Conservation (phyloP, 495 filamentous ascomycete genomes). For the Pyrenopolyporus hunteri region DNA sequence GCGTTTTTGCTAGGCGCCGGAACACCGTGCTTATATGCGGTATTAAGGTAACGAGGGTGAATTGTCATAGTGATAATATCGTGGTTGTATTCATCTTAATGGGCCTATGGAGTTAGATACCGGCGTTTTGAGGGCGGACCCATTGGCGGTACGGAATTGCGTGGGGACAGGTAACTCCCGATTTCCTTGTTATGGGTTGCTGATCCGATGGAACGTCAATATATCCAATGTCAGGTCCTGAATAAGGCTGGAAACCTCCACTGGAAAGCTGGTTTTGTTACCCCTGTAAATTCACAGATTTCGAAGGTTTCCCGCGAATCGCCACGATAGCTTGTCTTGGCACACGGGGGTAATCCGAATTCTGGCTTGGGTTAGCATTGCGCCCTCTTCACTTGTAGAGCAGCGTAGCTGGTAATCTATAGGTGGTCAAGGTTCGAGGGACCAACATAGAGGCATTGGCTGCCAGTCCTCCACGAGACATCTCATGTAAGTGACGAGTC, state of each 20-base stretch:
- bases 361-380: slow-evolving; percentile 8
- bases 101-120: slow-evolving; percentile 16
- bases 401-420: not conserved
- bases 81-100: not conserved
- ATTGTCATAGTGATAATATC: slow-evolving; percentile 10
- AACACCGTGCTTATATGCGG: not conserved
- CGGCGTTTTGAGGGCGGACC: not conserved
- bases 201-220: slow-evolving; percentile 27
- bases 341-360: slow-evolving; percentile 11
- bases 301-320: slow-evolving; percentile 22
- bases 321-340: slow-evolving; percentile 31
- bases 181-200: slow-evolving; percentile 20
- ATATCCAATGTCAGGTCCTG: too few species aligned
- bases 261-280: slow-evolving; percentile 35
- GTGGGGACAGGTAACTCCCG: slow-evolving; percentile 8
- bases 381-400: not conserved
- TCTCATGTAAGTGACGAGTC: slow-evolving; percentile 2
- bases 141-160: not conserved
- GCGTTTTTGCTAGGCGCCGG: not conserved
- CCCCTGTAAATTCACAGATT: slow-evolving; percentile 27
- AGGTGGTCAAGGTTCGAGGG: slow-evolving; percentile 5
- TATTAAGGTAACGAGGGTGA: not conserved
- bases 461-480: slow-evolving; percentile 20
- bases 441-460: slow-evolving; percentile 20
- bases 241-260: slow-evolving; percentile 35